Percentiles rank a stretch among this genome's conserved stretches.
Evolutionary conservation across 1,284 basidiomycete genomes (phyloP).

Genomic region (Jaminaea rosea): DNA sequence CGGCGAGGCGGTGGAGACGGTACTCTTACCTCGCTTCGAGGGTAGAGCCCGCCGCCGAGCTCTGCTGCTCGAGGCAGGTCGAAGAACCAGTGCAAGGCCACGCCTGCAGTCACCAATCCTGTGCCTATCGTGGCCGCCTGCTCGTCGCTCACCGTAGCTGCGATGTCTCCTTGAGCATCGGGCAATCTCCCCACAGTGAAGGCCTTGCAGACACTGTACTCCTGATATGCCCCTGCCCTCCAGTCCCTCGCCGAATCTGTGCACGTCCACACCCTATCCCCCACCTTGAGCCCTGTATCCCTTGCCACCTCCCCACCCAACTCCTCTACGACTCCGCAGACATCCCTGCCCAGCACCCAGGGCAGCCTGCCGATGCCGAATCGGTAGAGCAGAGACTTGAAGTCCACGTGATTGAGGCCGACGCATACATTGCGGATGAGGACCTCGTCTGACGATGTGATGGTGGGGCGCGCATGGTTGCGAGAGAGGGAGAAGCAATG

Average conservation of each 20-base stretch:
- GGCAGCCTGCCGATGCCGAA: slow-evolving; percentile 35
- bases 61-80: slow-evolving; percentile 8
- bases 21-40: background rate
- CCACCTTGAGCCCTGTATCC: slow-evolving; percentile 51
- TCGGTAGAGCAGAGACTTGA: slow-evolving; percentile 27
- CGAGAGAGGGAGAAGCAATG: slow-evolving; percentile 30
- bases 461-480: slow-evolving; percentile 11
- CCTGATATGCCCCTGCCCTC: slow-evolving; percentile 31
- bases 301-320: slow-evolving; percentile 49
- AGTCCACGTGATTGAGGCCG: slow-evolving; percentile 38
- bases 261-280: slow-evolving; percentile 47
- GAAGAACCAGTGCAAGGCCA: slow-evolving; percentile 32
- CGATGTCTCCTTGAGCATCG: no score
- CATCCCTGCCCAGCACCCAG: slow-evolving; percentile 51
- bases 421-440: slow-evolving; percentile 22
- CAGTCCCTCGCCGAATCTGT: slow-evolving; percentile 30
- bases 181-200: slow-evolving; percentile 20
- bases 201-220: slow-evolving; percentile 17
- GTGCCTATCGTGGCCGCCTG: slow-evolving; percentile 36
- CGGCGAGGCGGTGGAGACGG: background rate
- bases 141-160: slow-evolving; percentile 18
- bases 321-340: slow-evolving; percentile 50
- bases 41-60: background rate
- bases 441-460: slow-evolving; percentile 11
- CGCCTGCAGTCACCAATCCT: slow-evolving; percentile 43